phyloP scores from a whole-genome alignment of 2,329 filamentous ascomycete species.

The Magnaporthiopsis poae region DNA sequence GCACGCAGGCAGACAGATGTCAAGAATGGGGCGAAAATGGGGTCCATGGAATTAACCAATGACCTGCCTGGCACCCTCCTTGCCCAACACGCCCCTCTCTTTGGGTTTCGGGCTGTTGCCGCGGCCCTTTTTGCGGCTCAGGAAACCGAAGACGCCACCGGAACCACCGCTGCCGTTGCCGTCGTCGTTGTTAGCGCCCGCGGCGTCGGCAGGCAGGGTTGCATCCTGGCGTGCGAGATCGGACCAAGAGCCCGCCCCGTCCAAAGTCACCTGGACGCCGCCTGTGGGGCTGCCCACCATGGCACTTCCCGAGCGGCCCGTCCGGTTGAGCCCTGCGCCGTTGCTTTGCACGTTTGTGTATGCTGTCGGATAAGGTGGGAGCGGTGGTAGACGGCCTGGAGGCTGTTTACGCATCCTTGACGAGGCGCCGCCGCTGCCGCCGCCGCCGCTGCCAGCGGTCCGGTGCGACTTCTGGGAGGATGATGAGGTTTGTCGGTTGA shows the following conservation, averaged over 20 bases:
- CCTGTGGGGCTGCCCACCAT: conserved; percentile 69
- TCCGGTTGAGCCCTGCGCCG: conserved; percentile 10
- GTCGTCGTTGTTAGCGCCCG: conserved; percentile 34
- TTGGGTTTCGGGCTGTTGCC: conserved; percentile 89
- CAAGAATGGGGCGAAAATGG: background rate
- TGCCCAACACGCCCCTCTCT: conserved; percentile 85
- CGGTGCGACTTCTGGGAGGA: conserved; percentile 10
- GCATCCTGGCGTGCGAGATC: conserved; percentile 78
- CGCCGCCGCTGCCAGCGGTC: conserved; percentile 8
- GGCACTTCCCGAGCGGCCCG: conserved; percentile 40
- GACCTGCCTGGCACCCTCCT: conserved; percentile 80
- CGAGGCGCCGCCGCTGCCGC: conserved; percentile 17
- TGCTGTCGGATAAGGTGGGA: conserved; percentile 38
- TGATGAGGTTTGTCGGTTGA: conserved; percentile 11
- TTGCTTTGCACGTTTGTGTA: conserved; percentile 25
- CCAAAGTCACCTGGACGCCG: conserved; percentile 82
- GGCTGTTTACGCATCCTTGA: conserved; percentile 12
- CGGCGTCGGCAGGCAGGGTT: conserved; percentile 60
- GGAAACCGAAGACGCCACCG: conserved; percentile 82
- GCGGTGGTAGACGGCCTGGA: conserved; percentile 25
- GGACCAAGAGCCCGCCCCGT: conserved; percentile 82
- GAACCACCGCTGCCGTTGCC: conserved; percentile 47
- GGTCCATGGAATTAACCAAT: conserved; percentile 44
- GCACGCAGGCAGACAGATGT: background rate
- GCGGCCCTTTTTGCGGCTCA: conserved; percentile 79